Percentiles rank a stretch among this genome's conserved stretches.
Evolutionary conservation across 2,329 filamentous ascomycete species (phyloP).

Genomic region (Aspergillus carbonarius): DNA sequence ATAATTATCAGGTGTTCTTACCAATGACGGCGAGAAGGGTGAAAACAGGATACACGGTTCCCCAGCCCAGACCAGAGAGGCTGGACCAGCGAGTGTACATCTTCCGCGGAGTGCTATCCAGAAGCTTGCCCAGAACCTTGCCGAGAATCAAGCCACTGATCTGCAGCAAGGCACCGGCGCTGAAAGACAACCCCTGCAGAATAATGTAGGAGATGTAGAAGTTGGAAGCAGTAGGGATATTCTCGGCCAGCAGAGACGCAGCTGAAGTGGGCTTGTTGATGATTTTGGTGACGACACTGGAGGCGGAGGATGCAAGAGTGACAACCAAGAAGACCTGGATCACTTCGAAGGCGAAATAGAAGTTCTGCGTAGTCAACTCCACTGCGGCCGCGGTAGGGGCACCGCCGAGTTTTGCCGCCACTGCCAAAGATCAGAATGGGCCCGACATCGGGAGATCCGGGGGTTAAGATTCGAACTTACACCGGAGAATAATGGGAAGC

Average conservation of each 20-base stretch:
- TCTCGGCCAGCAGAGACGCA: constrained; percentile 65
- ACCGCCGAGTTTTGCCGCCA: constrained; percentile 76
- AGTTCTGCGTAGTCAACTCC: constrained; percentile 86
- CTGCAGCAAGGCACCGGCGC: constrained; percentile 72
- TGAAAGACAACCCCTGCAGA: constrained; percentile 81
- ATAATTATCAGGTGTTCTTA: constrained; percentile 45
- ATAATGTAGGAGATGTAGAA: constrained; percentile 97
- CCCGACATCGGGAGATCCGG: background rate
- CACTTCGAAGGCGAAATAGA: constrained; percentile 71
- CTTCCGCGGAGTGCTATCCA: constrained; percentile 75
- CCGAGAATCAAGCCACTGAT: constrained; percentile 71
- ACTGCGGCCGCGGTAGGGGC: constrained; percentile 76
- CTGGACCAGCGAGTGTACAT: constrained; percentile 76
- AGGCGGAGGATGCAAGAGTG: constrained; percentile 77
- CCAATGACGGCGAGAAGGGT: constrained; percentile 78
- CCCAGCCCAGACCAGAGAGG: constrained; percentile 76
- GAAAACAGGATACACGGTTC: constrained; percentile 76
- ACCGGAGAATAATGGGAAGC: constrained; percentile 76
- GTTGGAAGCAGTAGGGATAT: constrained; percentile 81
- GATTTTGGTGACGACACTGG: constrained; percentile 65
- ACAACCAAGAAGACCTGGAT: constrained; percentile 89
- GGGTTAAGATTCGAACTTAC: constrained; percentile 45
- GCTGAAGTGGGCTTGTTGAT: constrained; percentile 61
- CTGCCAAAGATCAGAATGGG: constrained; percentile 35
- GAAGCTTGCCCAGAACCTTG: constrained; percentile 69